These are phyloP conservation scores for Rhizophagus clarus DNA, from an alignment of 192 early-diverging fungal species.

Conservation along the genomic window DNA sequence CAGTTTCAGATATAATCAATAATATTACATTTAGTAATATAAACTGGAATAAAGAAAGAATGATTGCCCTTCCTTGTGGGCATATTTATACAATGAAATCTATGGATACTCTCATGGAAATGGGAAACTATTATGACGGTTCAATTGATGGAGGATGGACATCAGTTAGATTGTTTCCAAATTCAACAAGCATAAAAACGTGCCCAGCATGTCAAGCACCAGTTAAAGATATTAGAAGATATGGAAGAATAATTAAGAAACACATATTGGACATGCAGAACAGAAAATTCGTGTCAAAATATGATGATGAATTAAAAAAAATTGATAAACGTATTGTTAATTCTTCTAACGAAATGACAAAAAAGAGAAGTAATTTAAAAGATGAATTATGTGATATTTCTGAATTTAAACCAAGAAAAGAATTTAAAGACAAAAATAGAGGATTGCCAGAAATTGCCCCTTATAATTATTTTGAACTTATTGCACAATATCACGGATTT, in stretches of 20 bases:
- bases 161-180: neutral
- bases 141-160: neutral
- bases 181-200: neutral
- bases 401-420: neutral
- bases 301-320: neutral
- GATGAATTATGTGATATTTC: neutral
- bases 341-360: neutral
- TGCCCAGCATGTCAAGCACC: conserved; percentile 12
- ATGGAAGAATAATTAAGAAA: conserved; percentile 30
- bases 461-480: too few relatives aligned
- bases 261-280: conserved; percentile 1
- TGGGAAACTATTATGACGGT: conserved; percentile 44
- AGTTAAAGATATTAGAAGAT: conserved; percentile 15
- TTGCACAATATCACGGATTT: too few relatives aligned
- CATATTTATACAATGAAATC: conserved; percentile 54
- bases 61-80: conserved; percentile 52
- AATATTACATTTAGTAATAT: neutral
- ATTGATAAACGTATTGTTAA: neutral
- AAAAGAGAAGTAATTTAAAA: neutral
- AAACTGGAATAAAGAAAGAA: conserved; percentile 46
- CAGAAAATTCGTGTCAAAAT: conserved; percentile 16
- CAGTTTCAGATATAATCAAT: too few relatives aligned
- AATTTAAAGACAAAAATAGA: too few relatives aligned
- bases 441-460: too few relatives aligned
- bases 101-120: conserved; percentile 52